Evolutionary conservation across 164 flowering plant species (phyloP), one percentile per base, ranked within the genome.

Genomic region (Warburgia ugandensis): DNA sequence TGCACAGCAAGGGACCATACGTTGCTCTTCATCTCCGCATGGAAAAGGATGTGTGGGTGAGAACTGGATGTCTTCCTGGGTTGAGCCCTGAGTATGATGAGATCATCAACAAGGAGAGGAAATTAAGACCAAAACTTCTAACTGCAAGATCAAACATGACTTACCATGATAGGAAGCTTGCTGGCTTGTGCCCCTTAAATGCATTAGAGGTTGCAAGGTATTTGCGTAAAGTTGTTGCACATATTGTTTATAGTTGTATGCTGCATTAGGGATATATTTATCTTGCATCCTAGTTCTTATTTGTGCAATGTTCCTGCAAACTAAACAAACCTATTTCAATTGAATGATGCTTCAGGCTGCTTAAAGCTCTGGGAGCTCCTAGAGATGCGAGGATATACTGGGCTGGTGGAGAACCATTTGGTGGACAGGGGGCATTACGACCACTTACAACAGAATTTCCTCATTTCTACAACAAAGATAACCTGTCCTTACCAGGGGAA

Each of bases 31-130:
- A 92, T 75, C 66, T 92, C n/a, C 74, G 99, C 48, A 66, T 92
- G 90, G 98, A 92, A 61, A 85, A 87, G 68, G 98, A 92, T 67
- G 98, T 92, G 1, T 92, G 98, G 98, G 92, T 92, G 55, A 83
- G 98, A 52, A 92, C 99, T 1, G 99, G 99, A 5, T 92, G 99
- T 52, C 85, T 81, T 56, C 97, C 96, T 26, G 97, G 99, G 45
- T 55, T 88, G 55, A 88, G 73, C 60, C 80, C 20, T 20, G 75
- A 86, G 42, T 82, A 71, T 58, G 92, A 92, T 35, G 83, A 84
- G 52, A 73, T 92, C 14, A 71, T 92, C n/a, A 58, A 31, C 48
- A 68, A 68, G 37, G 99, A 88, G 72, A 75, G 99, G 62, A 77
- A 70, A 61, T 56, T 17, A 12, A 68, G 79, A 7, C 99, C 99